phyloP scores from a whole-genome alignment of 345 rosid genomes.

The Ricinus communis region DNA sequence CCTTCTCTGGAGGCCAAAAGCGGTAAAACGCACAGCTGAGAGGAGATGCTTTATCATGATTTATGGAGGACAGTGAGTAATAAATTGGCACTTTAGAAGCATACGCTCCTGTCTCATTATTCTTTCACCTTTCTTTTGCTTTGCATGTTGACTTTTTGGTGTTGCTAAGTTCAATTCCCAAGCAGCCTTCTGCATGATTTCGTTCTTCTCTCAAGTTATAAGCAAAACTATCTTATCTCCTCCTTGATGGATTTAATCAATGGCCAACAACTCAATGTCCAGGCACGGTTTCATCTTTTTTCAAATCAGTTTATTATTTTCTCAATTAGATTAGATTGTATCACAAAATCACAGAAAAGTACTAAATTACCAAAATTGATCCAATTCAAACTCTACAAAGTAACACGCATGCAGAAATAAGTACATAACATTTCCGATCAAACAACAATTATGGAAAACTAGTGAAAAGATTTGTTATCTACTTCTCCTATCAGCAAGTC shows the following conservation, averaged over 20 bases:
- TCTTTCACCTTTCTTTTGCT: constrained; percentile 1
- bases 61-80: neutral
- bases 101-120: neutral
- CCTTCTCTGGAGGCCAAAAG: neutral
- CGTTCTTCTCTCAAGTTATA: too few relatives aligned
- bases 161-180: neutral
- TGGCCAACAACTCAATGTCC: too few relatives aligned
- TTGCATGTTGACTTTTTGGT: neutral
- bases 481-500: constrained; percentile 8
- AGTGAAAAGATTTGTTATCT: neutral
- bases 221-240: too few relatives aligned
- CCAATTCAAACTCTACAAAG: neutral
- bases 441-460: too few relatives aligned
- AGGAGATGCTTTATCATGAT: neutral
- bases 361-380: too few relatives aligned
- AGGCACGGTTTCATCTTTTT: too few relatives aligned
- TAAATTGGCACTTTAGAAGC: neutral
- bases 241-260: too few relatives aligned
- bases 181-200: too few relatives aligned
- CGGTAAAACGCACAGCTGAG: neutral
- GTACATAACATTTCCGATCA: neutral
- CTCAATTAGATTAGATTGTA: too few relatives aligned
- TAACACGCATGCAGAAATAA: neutral
- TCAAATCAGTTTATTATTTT: neutral
- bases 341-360: too few relatives aligned